These are phyloP conservation scores for Kwoniella shandongensis DNA, from an alignment of 768 basidiomycete genomes.

Conservation along the genomic window DNA sequence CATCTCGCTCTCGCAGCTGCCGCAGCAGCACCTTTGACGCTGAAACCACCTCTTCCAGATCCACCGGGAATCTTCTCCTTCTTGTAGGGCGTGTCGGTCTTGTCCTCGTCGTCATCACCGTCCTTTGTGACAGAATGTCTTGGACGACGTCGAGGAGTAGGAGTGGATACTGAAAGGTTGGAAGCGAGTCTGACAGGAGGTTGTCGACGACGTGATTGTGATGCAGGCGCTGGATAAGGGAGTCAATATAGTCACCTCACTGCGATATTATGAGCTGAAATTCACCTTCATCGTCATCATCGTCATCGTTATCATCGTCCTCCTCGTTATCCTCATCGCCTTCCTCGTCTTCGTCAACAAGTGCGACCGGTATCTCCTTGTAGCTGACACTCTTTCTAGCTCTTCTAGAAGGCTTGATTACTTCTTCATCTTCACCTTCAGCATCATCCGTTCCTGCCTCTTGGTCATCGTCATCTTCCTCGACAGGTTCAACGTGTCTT, in stretches of 20 bases:
- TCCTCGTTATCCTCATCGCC: slow-evolving; percentile 25
- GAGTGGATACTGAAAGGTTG: slow-evolving; percentile 5
- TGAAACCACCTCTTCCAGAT: slow-evolving; percentile 52
- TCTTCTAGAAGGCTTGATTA: slow-evolving; percentile 6
- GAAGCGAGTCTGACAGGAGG: slow-evolving; percentile 17
- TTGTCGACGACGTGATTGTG: slow-evolving; percentile 17
- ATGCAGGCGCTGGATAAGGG: background rate
- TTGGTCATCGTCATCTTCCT: slow-evolving; percentile 15
- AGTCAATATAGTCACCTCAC: background rate
- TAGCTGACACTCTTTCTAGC: slow-evolving; percentile 38
- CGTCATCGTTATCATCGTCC: slow-evolving; percentile 27
- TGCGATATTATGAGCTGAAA: background rate
- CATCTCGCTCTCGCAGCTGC: slow-evolving; percentile 51
- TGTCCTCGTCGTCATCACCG: slow-evolving; percentile 30
- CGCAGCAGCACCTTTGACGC: slow-evolving; percentile 40
- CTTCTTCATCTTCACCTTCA: slow-evolving; percentile 17
- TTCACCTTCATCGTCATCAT: slow-evolving; percentile 13
- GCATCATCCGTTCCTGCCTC: slow-evolving; percentile 7
- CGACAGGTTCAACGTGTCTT: background rate
- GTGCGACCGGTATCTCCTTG: slow-evolving; percentile 26
- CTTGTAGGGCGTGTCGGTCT: slow-evolving; percentile 34
- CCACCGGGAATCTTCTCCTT: slow-evolving; percentile 42
- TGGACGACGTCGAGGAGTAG: slow-evolving; percentile 18
- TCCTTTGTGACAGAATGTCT: slow-evolving; percentile 8
- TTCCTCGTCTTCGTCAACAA: slow-evolving; percentile 24